Evolutionary conservation across 2,329 filamentous ascomycete genomes (phyloP).

Genomic region (Amauroascus verrucosus): DNA sequence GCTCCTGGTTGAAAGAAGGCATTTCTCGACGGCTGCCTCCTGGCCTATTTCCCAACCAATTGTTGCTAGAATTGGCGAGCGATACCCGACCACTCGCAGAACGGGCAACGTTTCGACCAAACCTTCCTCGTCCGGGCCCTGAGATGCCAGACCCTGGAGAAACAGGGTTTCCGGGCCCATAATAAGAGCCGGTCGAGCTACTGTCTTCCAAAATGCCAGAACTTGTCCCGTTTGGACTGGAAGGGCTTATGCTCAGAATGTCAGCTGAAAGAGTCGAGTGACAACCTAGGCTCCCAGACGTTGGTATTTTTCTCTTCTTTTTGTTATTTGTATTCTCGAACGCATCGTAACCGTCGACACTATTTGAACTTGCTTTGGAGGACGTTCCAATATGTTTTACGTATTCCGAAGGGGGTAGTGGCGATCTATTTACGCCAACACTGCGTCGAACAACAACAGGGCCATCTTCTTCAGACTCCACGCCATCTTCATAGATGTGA

Average conservation of each 20-base stretch:
- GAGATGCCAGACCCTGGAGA: conserved; percentile 61
- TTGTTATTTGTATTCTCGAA: conserved; percentile 99
- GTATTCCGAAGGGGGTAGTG: conserved; percentile 25
- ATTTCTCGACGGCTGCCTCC: conserved; percentile 36
- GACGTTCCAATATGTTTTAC: conserved; percentile 24
- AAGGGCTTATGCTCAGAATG: conserved; percentile 54
- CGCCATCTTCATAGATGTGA: conserved; percentile 44
- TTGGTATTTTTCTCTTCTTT: conserved; percentile 96
- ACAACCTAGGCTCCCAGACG: conserved; percentile 59
- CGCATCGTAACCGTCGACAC: conserved; percentile 85
- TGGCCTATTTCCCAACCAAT: conserved; percentile 43
- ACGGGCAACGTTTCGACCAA: conserved; percentile 49
- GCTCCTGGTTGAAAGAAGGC: conserved; percentile 19
- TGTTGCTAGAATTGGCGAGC: conserved; percentile 48
- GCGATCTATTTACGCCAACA: conserved; percentile 32
- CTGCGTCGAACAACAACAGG: conserved; percentile 36
- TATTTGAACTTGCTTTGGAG: conserved; percentile 50
- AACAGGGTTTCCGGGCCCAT: conserved; percentile 46
- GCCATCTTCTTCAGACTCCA: conserved; percentile 51
- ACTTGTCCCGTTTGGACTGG: conserved; percentile 38
- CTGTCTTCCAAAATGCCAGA: conserved; percentile 37
- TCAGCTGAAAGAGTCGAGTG: conserved; percentile 53
- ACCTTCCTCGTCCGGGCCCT: conserved; percentile 72
- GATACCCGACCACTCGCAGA: conserved; percentile 51
- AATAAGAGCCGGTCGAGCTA: conserved; percentile 42